phyloP scores from a whole-genome alignment of 352 stramenopile species.

The Bremia lactucae region DNA sequence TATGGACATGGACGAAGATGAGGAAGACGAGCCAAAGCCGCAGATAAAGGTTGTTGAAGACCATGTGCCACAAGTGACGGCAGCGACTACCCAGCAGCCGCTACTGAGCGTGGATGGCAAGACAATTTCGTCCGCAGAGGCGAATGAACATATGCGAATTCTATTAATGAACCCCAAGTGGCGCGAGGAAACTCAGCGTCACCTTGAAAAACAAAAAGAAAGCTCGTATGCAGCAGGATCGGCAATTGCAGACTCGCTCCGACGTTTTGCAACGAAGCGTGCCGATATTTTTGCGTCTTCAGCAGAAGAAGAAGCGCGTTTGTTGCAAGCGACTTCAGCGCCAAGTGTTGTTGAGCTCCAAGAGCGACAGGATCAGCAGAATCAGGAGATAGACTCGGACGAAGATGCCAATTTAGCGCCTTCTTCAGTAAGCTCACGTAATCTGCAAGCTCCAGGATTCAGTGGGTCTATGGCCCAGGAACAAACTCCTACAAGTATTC shows the following conservation, averaged over 20 bases:
- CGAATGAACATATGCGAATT: constrained; percentile 99
- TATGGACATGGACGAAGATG: constrained; percentile 82
- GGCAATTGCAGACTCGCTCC: constrained; percentile 92
- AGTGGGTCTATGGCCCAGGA: constrained; percentile 5
- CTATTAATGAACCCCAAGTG: constrained; percentile 97
- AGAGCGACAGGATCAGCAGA: constrained; percentile 11
- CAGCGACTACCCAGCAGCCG: constrained; percentile 23
- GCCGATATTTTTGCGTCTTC: constrained; percentile 91
- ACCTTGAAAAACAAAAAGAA: constrained; percentile 95
- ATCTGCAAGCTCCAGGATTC: constrained; percentile 1
- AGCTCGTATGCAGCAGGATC: constrained; percentile 89
- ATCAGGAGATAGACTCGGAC: constrained; percentile 22
- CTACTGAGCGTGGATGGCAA: constrained; percentile 83
- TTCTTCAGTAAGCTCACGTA: constrained; percentile 1
- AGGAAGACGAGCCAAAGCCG: constrained; percentile 44
- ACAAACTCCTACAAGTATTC: constrained; percentile 6
- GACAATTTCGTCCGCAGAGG: constrained; percentile 69
- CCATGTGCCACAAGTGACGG: constrained; percentile 60
- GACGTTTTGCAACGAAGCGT: constrained; percentile 85
- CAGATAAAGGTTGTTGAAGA: constrained; percentile 78
- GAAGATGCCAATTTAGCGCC: constrained; percentile 21
- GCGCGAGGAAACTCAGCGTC: constrained; percentile 91
- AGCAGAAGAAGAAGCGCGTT: constrained; percentile 66
- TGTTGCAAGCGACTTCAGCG: constrained; percentile 41
- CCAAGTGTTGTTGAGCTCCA: constrained; percentile 10